Base-by-base conservation (phyloP, 1,139 yeast species). In the Nakaseomyces sp. region DNA sequence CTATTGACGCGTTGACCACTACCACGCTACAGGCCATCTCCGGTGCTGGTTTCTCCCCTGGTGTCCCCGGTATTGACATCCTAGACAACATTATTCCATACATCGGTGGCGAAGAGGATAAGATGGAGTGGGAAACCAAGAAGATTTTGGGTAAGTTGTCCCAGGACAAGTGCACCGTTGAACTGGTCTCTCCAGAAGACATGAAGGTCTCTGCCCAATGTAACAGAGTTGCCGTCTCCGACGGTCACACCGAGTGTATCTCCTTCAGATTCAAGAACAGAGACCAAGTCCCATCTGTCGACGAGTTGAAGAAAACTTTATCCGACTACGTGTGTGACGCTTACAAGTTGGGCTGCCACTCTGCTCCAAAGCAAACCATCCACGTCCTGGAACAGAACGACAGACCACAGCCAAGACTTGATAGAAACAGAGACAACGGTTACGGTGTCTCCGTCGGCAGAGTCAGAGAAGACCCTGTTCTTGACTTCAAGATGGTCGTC, bases 11-110 rank as follows among this genome's bases (percentile, higher is more conserved):
- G 26, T 75, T 89, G 57, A 81, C 95, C 28, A 79, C 95, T 43
- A 88, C 97, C 46, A 91, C 98, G 15, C 68, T 91, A 67, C 99
- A 91, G 67, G 98, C 98, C 37, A 86, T 91, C 52, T 88, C 97
- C 7, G 99, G 99, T 55, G 98, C 95, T 22, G 99, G 99, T 2
- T 91, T 86, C 66, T 85, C 96, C 12, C 99, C 99, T 39, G 99
- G 99, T 64, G 95, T 89, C 43, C 79, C 96, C 22, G 93, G 95
- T 49, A 89, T 91, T 68, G 97, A 91, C 62, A 80, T 91, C 44
- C 74, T 91, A 58, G 99, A 91, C 69, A 91, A 91, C 69, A 75
- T 91, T 55, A 87, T 91, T 45, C 99, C 99, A 40, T 89, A 71
- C 72, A 91, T 91, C 60, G 75, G 91, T 50, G 96, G 98, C 42